Evolutionary conservation across 768 basidiomycete genomes (phyloP), one percentile per base, ranked within the genome.

Genomic region (Russula lepida): DNA sequence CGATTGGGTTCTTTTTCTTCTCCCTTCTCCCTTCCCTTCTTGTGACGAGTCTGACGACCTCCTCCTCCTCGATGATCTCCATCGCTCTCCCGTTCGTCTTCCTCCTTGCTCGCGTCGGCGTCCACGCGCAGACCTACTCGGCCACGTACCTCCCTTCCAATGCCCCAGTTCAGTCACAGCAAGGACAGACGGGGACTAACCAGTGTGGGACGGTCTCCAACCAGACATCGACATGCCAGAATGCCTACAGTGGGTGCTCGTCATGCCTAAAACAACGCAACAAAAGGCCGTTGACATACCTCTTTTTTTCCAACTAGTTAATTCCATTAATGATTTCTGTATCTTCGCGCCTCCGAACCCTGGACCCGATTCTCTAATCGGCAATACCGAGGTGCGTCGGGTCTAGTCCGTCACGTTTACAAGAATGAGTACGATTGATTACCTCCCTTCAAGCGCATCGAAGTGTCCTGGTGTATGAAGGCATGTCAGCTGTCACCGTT

Each of bases 151-250:
- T 79, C 33, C 82, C 79, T 50, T 76, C 76, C 17, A 79, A 78
- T 60, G 72, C 74, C 4, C 80, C 82, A 21, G 68, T 73, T 47
- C 73, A 76, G 17, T 75, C 79, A 15, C 79, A 88, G 68, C 67
- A 77, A 46, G 86, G 84, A 28, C 87, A 86, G 70, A 59, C 76
- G 8, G 85, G 84, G 17, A 84, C 83, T 15, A 85, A 88, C 70
- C 73, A 78, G 58, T 92, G 89, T 70, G 84, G 84, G 9, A 77
- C 79, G 3, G 73, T 70, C 19, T 71, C 75, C 53, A 81, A 76
- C 69, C 84, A 83, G 71, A 76, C 73, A 4, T 85, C 84, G 4
- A 71, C 72, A 58, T 92, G 89, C 72, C 89, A 90, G 68, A 84
- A 84, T 64, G 80, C 78, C 11, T 84, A 80, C 68, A 62, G 85